Evolutionary conservation across 768 basidiomycete species (phyloP).

Genomic region (Trametes maxima): DNA sequence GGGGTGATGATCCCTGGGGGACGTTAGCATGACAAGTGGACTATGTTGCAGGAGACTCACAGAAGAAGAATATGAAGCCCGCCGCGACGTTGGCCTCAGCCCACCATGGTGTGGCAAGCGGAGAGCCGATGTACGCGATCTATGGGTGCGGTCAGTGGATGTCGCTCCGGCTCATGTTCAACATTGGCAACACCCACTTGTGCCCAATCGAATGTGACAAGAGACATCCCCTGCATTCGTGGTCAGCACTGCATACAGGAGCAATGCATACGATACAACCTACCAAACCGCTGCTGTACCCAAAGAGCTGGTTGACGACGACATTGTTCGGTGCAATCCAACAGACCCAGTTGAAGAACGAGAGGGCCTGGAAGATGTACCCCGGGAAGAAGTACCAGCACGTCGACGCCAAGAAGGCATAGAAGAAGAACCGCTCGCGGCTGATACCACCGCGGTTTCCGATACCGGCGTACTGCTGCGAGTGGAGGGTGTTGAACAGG

Average conservation of each 20-base stretch:
- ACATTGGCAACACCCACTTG: conserved; percentile 9
- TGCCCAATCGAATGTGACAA: conserved; percentile 80
- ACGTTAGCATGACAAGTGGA: background rate
- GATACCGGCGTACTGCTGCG: conserved; percentile 63
- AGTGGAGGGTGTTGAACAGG: conserved; percentile 77
- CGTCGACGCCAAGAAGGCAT: conserved; percentile 57
- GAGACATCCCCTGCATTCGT: conserved; percentile 48
- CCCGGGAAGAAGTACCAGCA: conserved; percentile 72
- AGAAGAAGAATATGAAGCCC: conserved; percentile 50
- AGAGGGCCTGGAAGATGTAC: conserved; percentile 81
- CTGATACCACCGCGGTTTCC: conserved; percentile 63
- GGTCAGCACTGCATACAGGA: conserved; percentile 23
- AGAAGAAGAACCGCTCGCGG: conserved; percentile 78
- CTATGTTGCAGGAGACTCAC: conserved; percentile 26
- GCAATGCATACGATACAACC: background rate
- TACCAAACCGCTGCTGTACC: conserved; percentile 35
- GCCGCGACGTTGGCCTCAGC: conserved; percentile 66
- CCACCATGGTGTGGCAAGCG: conserved; percentile 78
- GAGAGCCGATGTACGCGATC: conserved; percentile 66
- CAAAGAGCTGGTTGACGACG: conserved; percentile 56
- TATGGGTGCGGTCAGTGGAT: conserved; percentile 31
- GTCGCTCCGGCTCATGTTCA: background rate
- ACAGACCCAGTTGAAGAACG: conserved; percentile 82
- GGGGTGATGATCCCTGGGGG: conserved; percentile 42
- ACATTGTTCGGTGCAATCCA: conserved; percentile 49